Percentiles rank a stretch among this genome's conserved stretches.
These are phyloP conservation scores for Talaromyces sp. DNA, from an alignment of 2,329 filamentous ascomycete genomes.

Conservation along the genomic window DNA sequence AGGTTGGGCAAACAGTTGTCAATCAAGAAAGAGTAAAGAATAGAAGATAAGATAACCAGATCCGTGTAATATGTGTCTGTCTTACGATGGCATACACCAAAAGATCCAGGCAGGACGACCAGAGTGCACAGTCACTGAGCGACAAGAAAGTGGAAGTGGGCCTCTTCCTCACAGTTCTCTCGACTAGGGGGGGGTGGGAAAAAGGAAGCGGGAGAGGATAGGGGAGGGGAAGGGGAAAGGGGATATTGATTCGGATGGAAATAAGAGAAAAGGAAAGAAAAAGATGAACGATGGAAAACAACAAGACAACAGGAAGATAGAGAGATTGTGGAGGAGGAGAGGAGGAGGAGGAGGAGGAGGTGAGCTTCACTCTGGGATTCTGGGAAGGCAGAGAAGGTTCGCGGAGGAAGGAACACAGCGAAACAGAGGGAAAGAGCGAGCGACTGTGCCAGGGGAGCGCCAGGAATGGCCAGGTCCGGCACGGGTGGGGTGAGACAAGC, in stretches of 20 bases:
- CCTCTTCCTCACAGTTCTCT: neutral
- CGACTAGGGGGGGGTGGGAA: constrained; percentile 1
- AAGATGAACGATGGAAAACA: constrained; percentile 2
- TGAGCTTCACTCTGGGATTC: constrained; percentile 16
- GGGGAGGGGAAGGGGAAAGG: neutral
- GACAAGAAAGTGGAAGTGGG: neutral
- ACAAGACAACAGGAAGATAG: constrained; percentile 21
- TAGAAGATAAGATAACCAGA: constrained; percentile 15
- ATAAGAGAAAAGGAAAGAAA: constrained; percentile 15
- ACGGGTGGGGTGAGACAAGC: neutral
- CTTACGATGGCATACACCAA: neutral
- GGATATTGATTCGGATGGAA: constrained; percentile 15
- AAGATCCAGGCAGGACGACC: neutral
- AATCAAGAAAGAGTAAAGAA: constrained; percentile 29
- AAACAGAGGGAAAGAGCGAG: constrained; percentile 26
- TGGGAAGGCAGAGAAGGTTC: neutral
- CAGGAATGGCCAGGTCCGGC: constrained; percentile 9
- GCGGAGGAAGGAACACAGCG: constrained; percentile 2
- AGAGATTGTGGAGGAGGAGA: constrained; percentile 25
- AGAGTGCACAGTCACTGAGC: neutral
- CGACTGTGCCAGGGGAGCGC: constrained; percentile 24
- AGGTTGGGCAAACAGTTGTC: constrained; percentile 18
- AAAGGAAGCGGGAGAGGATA: neutral
- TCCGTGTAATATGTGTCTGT: neutral
- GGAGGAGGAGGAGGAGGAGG: constrained; percentile 25